Conservation (phyloP, 2,329 filamentous ascomycete species). For the Cladophialophora psammophila region DNA sequence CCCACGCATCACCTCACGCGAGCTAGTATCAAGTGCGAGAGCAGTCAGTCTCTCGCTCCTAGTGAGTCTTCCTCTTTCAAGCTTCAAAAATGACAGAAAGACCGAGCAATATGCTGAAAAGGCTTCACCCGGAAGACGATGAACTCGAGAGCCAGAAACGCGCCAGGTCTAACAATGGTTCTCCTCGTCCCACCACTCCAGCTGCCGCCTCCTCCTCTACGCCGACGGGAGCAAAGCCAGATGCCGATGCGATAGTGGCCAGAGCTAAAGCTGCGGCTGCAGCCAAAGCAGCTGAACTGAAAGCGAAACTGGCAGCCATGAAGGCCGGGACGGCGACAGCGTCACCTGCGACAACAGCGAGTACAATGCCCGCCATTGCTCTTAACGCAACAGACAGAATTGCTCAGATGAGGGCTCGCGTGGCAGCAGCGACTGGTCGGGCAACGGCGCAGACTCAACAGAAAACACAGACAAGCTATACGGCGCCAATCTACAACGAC, state of each 20-base stretch:
- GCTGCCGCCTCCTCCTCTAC: constrained; percentile 41
- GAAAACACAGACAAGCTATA: constrained; percentile 53
- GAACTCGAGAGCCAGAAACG: constrained; percentile 55
- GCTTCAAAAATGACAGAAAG: constrained; percentile 31
- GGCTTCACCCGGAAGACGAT: constrained; percentile 58
- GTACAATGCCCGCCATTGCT: constrained; percentile 48
- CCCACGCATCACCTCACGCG: background rate
- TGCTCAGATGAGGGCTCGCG: constrained; percentile 79
- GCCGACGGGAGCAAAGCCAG: constrained; percentile 40
- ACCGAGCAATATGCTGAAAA: constrained; percentile 51
- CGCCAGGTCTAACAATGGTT: constrained; percentile 59
- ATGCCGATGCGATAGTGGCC: constrained; percentile 57
- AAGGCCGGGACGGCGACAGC: constrained; percentile 40
- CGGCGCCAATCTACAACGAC: constrained; percentile 58
- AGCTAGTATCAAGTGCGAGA: background rate
- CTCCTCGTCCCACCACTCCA: constrained; percentile 52
- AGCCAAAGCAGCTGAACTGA: constrained; percentile 58
- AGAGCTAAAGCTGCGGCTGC: constrained; percentile 57
- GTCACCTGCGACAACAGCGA: constrained; percentile 36
- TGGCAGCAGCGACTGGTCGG: constrained; percentile 73
- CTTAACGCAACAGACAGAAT: constrained; percentile 70
- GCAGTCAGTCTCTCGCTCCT: constrained; percentile 7
- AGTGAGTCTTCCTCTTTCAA: constrained; percentile 33
- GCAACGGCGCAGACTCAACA: constrained; percentile 52
- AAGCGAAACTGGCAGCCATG: constrained; percentile 53